phyloP scores from a whole-genome alignment of 768 basidiomycete genomes.

The Dacryopinax spathularia region DNA sequence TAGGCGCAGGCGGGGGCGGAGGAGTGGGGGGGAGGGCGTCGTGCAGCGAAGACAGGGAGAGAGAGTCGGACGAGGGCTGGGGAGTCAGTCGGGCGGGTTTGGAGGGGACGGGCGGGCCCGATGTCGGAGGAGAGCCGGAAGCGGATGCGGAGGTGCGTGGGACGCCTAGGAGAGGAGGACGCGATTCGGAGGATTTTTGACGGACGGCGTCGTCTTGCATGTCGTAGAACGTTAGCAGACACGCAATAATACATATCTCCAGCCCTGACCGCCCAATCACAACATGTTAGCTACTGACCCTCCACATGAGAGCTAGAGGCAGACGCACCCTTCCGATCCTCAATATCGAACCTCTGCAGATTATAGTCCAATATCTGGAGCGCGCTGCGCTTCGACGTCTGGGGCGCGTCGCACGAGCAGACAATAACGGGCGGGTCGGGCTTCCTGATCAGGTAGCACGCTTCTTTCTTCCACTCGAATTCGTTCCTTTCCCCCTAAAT shows the following conservation, averaged over 20 bases:
- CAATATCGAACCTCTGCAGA: constrained; percentile 72
- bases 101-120: too few relatives aligned
- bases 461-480: constrained; percentile 76
- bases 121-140: too few relatives aligned
- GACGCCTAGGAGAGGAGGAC: not conserved
- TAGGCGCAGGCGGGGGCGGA: not conserved
- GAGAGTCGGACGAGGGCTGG: not conserved
- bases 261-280: constrained; percentile 33
- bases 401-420: constrained; percentile 25
- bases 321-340: constrained; percentile 47
- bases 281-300: not conserved
- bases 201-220: constrained; percentile 31
- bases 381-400: constrained; percentile 48
- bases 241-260: constrained; percentile 64
- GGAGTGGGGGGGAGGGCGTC: too few relatives aligned
- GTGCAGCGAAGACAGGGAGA: not conserved
- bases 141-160: not conserved
- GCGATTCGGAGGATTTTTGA: not conserved
- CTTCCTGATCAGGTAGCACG: constrained; percentile 69
- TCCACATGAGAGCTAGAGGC: not conserved
- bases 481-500: constrained; percentile 39
- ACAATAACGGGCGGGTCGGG: constrained; percentile 79
- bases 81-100: not conserved
- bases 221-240: constrained; percentile 66
- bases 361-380: constrained; percentile 79